A percentile compares a stretch with the other conserved stretches of the same genome.
Conservation (phyloP, 495 filamentous ascomycete species). For the Xylaria scruposa region DNA sequence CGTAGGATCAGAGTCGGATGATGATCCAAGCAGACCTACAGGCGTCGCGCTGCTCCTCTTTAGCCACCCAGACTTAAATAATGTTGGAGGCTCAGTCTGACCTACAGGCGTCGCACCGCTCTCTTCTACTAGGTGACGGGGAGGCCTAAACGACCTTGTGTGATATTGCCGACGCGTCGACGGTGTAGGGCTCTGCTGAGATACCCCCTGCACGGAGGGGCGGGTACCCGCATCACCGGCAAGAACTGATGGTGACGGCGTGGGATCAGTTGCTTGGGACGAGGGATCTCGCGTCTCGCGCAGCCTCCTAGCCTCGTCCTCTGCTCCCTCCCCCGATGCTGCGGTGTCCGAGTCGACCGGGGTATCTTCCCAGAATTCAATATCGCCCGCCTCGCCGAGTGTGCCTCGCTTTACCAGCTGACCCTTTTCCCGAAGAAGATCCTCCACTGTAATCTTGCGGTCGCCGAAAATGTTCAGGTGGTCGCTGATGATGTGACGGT, state of each 20-base stretch:
- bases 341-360: not conserved
- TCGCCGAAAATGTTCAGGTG: slow-evolving; percentile 82
- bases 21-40: no score
- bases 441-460: slow-evolving; percentile 69
- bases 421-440: slow-evolving; percentile 70
- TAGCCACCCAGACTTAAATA: no score
- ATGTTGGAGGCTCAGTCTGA: no score
- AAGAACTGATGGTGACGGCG: slow-evolving; percentile 18
- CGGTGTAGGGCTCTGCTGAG: slow-evolving; percentile 19
- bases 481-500: slow-evolving; percentile 89
- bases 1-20: no score
- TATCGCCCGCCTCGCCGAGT: slow-evolving; percentile 61
- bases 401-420: slow-evolving; percentile 68
- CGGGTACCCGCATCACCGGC: slow-evolving; percentile 26
- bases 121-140: not conserved
- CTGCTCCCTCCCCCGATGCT: not conserved
- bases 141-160: not conserved
- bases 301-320: slow-evolving; percentile 24
- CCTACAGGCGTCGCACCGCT: not conserved
- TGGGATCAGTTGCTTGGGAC: slow-evolving; percentile 27
- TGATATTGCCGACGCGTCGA: slow-evolving; percentile 38
- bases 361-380: slow-evolving; percentile 61
- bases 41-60: no score
- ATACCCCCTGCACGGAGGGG: slow-evolving; percentile 27
- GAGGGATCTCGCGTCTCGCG: slow-evolving; percentile 30